Percentiles rank a stretch among this genome's conserved stretches.
phyloP scores from a whole-genome alignment of 2,329 filamentous ascomycete genomes.

The Colletotrichum ledebouriae region DNA sequence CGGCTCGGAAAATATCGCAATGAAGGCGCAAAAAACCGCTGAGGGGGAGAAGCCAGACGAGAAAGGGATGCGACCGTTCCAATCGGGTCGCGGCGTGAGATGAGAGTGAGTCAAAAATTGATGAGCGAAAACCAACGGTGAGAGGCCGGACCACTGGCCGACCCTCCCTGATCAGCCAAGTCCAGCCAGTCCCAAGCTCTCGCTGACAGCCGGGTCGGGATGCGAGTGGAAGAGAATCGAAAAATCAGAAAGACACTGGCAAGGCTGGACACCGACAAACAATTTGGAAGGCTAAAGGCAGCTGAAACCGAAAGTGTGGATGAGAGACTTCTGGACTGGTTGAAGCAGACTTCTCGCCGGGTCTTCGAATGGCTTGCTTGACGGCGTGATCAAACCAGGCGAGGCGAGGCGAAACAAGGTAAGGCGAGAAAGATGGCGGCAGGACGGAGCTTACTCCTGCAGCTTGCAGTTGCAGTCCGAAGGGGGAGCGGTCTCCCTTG shows the following conservation, averaged over 20 bases:
- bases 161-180: conserved; percentile 29
- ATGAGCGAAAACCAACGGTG: conserved; percentile 14
- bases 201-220: conserved; percentile 9
- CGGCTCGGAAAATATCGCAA: not conserved
- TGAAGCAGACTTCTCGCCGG: conserved; percentile 3
- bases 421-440: not conserved
- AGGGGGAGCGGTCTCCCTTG: conserved; percentile 19
- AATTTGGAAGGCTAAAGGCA: not conserved
- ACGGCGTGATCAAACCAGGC: conserved; percentile 12
- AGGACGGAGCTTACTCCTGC: conserved; percentile 25
- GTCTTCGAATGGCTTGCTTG: conserved; percentile 8
- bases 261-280: not conserved
- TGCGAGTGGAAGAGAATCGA: conserved; percentile 1
- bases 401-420: conserved; percentile 1
- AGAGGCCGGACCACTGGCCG: conserved; percentile 10
- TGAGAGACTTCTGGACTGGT: not conserved
- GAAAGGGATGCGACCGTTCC: conserved; percentile 22
- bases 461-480: conserved; percentile 9
- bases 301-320: not conserved
- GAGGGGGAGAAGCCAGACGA: not conserved
- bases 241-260: not conserved
- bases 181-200: conserved; percentile 26
- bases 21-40: not conserved
- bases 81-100: conserved; percentile 15
- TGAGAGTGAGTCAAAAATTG: conserved; percentile 38